These are phyloP conservation scores for Helianthus annuus DNA, from an alignment of 129 eudicot species.

Conservation along the genomic window DNA sequence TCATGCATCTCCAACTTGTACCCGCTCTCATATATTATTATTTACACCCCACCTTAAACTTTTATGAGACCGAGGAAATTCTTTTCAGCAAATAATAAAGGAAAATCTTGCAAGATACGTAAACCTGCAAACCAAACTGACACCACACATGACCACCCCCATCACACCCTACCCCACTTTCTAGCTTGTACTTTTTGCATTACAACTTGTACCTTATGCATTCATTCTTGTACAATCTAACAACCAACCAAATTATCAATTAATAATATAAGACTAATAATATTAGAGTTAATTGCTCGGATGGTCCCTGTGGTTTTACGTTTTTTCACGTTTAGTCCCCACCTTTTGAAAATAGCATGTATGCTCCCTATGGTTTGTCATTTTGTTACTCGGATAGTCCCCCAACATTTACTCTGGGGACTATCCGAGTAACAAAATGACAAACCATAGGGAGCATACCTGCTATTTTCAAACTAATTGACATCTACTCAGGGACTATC, in stretches of 20 bases:
- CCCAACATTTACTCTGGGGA: too few species aligned
- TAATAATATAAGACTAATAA: not conserved
- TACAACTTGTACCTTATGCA: not conserved
- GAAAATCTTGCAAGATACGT: conserved; percentile 52
- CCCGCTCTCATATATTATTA: not conserved
- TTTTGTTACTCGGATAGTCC: too few species aligned
- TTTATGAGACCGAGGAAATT: conserved; percentile 29
- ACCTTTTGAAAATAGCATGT: too few species aligned
- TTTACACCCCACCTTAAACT: conserved; percentile 26
- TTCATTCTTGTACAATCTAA: conserved; percentile 6
- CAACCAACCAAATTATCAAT: not conserved
- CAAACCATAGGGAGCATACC: too few species aligned
- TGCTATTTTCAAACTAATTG: too few species aligned
- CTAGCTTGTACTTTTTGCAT: conserved; percentile 17
- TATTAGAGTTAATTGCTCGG: too few species aligned
- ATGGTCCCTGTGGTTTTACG: too few species aligned
- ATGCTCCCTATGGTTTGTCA: too few species aligned
- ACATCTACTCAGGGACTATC: too few species aligned
- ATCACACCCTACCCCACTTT: conserved; percentile 25
- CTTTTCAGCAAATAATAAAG: conserved; percentile 29
- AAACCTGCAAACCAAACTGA: conserved; percentile 33
- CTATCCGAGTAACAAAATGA: too few species aligned
- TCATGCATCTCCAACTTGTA: conserved; percentile 19
- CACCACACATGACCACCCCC: conserved; percentile 41
- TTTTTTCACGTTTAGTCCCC: too few species aligned